A percentile compares a stretch with the other conserved stretches of the same genome.
Conservation (phyloP, 805 yeast species). For the Myxozyma geophila region DNA sequence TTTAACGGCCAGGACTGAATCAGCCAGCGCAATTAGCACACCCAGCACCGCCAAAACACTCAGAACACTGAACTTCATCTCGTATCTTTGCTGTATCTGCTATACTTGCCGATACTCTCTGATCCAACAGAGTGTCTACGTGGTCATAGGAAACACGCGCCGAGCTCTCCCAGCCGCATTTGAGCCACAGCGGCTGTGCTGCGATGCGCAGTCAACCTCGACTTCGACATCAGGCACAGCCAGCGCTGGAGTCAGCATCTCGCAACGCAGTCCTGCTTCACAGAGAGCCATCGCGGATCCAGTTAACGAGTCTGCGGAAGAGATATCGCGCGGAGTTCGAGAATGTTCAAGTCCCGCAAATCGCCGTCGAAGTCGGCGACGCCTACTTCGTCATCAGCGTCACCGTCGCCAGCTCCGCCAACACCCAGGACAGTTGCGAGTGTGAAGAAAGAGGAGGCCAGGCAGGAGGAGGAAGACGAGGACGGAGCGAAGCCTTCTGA, state of each 20-base stretch:
- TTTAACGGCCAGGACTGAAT: neutral
- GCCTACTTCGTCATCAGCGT: constrained; percentile 7
- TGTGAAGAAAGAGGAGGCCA: neutral
- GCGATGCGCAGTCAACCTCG: neutral
- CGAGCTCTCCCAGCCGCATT: too few species aligned
- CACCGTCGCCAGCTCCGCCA: constrained; percentile 9
- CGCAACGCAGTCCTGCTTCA: too few species aligned
- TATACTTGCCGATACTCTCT: too few species aligned
- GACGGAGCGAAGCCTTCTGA: constrained; percentile 80
- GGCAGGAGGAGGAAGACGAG: neutral
- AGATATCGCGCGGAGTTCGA: constrained; percentile 10
- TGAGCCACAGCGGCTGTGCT: too few species aligned
- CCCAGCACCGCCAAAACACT: neutral
- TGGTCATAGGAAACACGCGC: too few species aligned
- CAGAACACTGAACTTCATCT: neutral
- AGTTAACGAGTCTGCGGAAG: neutral
- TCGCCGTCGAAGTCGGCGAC: constrained; percentile 1
- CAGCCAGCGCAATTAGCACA: constrained; percentile 2
- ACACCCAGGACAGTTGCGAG: neutral
- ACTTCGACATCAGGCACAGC: neutral
- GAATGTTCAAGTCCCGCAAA: constrained; percentile 9
- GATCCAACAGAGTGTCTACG: too few species aligned
- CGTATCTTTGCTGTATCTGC: neutral
- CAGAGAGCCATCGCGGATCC: too few species aligned
- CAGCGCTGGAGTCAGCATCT: too few species aligned